These are phyloP conservation scores for Phytophthora syringae DNA, from an alignment of 352 stramenopile species.

Conservation along the genomic window DNA sequence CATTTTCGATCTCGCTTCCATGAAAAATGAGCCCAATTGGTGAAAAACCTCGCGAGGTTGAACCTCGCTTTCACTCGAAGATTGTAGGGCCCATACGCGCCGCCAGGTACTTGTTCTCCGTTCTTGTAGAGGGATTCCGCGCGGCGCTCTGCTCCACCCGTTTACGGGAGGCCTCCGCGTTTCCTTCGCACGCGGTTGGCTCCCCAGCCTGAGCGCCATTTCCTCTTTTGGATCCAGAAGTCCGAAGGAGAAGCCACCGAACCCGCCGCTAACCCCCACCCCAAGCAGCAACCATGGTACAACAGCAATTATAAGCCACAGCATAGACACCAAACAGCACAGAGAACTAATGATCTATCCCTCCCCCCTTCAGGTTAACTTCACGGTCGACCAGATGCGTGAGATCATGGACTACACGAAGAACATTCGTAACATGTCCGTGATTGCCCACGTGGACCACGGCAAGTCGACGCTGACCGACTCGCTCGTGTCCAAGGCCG, in stretches of 20 bases:
- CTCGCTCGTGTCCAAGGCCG: constrained; percentile 98
- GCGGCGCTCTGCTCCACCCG: constrained; percentile 63
- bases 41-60: constrained; percentile 52
- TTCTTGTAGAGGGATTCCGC: background rate
- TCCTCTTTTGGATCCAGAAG: constrained; percentile 69
- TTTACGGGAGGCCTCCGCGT: constrained; percentile 47
- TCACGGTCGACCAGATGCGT: constrained; percentile 99
- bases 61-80: constrained; percentile 44
- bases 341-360: constrained; percentile 9
- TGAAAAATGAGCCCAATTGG: too few species aligned
- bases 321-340: background rate
- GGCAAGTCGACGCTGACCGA: constrained; percentile 99
- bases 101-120: background rate
- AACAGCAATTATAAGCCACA: background rate
- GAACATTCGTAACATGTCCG: constrained; percentile 99
- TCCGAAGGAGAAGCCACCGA: constrained; percentile 39
- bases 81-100: constrained; percentile 50
- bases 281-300: constrained; percentile 63
- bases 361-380: constrained; percentile 93
- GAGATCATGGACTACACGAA: constrained; percentile 99
- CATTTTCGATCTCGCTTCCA: too few species aligned
- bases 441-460: constrained; percentile 99
- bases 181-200: constrained; percentile 23
- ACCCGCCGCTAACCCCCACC: constrained; percentile 29
- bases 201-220: constrained; percentile 39